These are phyloP conservation scores for Nitzschia sp. DNA, from an alignment of 108 stramenopile genomes.

Conservation along the genomic window DNA sequence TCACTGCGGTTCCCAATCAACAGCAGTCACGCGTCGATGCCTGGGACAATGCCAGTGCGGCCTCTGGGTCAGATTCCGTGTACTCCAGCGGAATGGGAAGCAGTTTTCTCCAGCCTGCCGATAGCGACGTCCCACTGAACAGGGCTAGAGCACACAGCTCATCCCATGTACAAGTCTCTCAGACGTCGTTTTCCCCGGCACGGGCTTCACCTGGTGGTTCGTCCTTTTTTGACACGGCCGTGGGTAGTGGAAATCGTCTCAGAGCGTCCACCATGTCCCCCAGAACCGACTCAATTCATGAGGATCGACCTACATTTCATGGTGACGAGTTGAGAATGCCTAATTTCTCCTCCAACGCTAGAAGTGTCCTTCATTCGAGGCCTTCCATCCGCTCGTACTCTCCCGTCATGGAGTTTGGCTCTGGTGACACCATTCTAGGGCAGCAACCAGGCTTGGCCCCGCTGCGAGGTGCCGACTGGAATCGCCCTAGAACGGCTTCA, in stretches of 20 bases:
- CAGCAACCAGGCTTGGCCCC: conserved; percentile 38
- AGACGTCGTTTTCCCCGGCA: conserved; percentile 8
- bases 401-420: conserved; percentile 22
- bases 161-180: not conserved
- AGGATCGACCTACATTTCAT: conserved; percentile 25
- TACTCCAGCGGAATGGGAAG: conserved; percentile 20
- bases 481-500: conserved; percentile 40
- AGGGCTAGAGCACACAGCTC: conserved; percentile 2
- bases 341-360: conserved; percentile 11
- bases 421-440: conserved; percentile 14
- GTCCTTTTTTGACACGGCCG: conserved; percentile 24
- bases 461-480: conserved; percentile 20
- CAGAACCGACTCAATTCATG: conserved; percentile 30
- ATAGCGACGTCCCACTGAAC: conserved; percentile 18
- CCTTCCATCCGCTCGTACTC: conserved; percentile 10
- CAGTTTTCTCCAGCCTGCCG: conserved; percentile 13
- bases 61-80: conserved; percentile 47
- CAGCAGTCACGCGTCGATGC: conserved; percentile 39
- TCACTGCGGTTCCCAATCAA: not conserved
- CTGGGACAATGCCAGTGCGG: conserved; percentile 57
- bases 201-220: conserved; percentile 20
- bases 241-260: conserved; percentile 49
- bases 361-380: conserved; percentile 5
- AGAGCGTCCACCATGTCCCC: conserved; percentile 68
- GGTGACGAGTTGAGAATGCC: conserved; percentile 29